These are phyloP conservation scores for Boletus subcaerulescens DNA, from an alignment of 768 basidiomycete genomes.

Conservation along the genomic window DNA sequence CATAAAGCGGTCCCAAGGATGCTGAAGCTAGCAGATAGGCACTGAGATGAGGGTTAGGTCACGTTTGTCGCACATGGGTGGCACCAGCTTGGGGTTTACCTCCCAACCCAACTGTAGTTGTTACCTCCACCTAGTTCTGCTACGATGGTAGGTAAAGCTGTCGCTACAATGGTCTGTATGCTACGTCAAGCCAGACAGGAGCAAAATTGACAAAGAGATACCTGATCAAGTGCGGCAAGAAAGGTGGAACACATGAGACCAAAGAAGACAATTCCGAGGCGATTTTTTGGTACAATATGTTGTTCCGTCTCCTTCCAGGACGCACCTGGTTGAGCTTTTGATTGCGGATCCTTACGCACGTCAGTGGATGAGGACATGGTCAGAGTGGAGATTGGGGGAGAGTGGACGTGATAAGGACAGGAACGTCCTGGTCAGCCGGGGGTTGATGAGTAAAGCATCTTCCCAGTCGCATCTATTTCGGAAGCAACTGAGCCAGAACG, in stretches of 20 bases:
- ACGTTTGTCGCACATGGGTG: background rate
- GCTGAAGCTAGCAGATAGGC: constrained; percentile 47
- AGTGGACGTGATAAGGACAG: background rate
- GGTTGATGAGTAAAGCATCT: background rate
- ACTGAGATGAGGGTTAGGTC: constrained; percentile 20
- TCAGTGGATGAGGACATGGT: constrained; percentile 9
- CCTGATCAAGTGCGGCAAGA: constrained; percentile 50
- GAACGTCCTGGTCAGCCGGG: background rate
- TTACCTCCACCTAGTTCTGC: constrained; percentile 41
- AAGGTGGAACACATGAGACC: constrained; percentile 44
- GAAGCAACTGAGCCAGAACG: background rate
- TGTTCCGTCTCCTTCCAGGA: constrained; percentile 40
- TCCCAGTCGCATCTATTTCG: constrained; percentile 15
- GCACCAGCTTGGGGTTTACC: constrained; percentile 20
- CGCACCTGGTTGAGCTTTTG: constrained; percentile 25
- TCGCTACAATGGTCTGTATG: constrained; percentile 44
- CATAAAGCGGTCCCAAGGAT: constrained; percentile 43
- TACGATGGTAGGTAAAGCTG: constrained; percentile 50
- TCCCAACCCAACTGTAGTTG: constrained; percentile 51
- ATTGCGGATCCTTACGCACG: background rate
- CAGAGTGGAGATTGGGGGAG: background rate
- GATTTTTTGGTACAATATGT: constrained; percentile 43
- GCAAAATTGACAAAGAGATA: constrained; percentile 5
- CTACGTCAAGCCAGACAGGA: background rate
- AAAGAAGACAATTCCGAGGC: constrained; percentile 40